Base-by-base conservation (phyloP, 805 yeast genomes). In the Candida jianshihensis region DNA sequence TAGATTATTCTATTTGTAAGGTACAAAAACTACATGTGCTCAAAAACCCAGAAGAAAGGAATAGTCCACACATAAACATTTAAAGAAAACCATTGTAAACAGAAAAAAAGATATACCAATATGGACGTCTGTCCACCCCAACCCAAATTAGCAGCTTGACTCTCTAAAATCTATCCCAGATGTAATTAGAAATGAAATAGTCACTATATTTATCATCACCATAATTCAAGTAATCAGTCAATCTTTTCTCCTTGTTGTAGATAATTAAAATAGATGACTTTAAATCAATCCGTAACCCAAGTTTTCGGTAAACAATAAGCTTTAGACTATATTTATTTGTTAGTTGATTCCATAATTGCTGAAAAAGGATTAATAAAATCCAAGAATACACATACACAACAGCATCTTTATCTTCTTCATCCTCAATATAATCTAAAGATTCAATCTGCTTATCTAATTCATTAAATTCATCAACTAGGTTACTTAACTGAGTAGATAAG, bases 131-230 rank as follows among this genome's bases (percentile, higher is more conserved):
- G n/a, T n/a, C n/a, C n/a, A n/a, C n/a, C n/a, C n/a, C 11, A 21
- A 21, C 8, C 8, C 24, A 21, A 21, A 21, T 8, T 19, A 19
- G 1, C 12, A 11, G 31, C 19, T n/a, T 14, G 9, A 15, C 10
- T 46, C 40, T 4, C 41, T 34, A 68, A 43, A 75, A 46, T 36
- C 72, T 69, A 42, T 83, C 92, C 95, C 95, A 85, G 22, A 85
- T 72, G 52, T 74, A 81, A 50, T 85, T 84, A 12, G 86, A 71
- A 21, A 82, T 71, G 55, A 82, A 84, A 49, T 70, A 80, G 40
- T 78, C 79, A 48, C 82, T 75, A 42, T 78, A 74, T 40, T 74
- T 70, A 22, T 67, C 51, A 34, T 59, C 64, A 19, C 66, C 70
- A 22, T 77, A 68, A 19, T 73, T 69, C 35, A 81, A 56, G 8